phyloP scores from a whole-genome alignment of 257 asterid species.

The Hygrophila difformis region DNA sequence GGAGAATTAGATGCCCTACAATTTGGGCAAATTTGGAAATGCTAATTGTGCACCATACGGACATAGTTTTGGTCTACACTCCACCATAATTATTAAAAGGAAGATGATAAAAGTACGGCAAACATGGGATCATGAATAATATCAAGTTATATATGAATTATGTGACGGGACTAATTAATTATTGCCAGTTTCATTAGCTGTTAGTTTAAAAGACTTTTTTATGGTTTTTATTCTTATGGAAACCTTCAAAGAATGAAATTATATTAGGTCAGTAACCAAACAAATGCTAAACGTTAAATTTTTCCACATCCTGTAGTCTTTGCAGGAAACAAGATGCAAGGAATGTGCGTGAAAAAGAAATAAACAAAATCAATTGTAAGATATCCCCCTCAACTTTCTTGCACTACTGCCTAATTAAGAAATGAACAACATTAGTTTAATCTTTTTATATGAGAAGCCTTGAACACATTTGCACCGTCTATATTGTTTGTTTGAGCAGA shows the following conservation, averaged over 20 bases:
- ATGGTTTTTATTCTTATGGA: background rate
- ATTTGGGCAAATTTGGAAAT: no score
- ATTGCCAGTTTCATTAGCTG: no score
- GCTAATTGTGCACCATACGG: no score
- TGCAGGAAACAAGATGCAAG: conserved; percentile 3
- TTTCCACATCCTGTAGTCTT: background rate
- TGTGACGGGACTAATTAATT: no score
- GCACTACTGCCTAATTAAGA: background rate
- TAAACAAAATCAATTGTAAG: conserved; percentile 2
- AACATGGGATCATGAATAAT: no score
- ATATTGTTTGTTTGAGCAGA: background rate
- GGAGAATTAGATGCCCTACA: no score
- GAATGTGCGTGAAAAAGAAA: background rate
- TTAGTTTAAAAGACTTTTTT: no score
- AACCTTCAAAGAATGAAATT: conserved; percentile 4
- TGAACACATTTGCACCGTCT: background rate
- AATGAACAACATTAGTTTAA: background rate
- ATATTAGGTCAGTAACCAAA: background rate
- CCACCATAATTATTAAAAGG: no score
- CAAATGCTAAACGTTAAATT: background rate
- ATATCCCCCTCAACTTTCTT: background rate
- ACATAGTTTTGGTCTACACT: no score
- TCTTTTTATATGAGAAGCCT: background rate
- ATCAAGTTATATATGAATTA: no score
- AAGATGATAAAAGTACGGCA: no score